Percentiles rank a stretch among this genome's conserved stretches.
Evolutionary conservation across 495 filamentous ascomycete species (phyloP).

Genomic region (Penicillium turbatum): DNA sequence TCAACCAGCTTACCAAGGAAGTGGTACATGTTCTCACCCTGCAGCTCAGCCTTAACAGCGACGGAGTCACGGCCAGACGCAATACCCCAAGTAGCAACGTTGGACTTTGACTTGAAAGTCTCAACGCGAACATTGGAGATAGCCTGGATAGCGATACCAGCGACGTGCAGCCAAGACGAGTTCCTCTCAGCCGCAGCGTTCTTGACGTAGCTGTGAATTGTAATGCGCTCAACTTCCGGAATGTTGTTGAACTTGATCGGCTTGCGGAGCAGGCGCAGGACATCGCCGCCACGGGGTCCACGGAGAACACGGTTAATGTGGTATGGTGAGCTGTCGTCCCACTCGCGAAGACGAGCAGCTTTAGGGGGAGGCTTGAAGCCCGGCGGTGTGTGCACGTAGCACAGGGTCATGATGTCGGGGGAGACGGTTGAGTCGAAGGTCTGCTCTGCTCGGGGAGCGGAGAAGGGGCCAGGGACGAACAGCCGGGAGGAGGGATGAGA

Average conservation of each 20-base stretch:
- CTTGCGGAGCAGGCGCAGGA: constrained; percentile 66
- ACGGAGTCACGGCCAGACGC: constrained; percentile 46
- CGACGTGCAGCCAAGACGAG: constrained; percentile 67
- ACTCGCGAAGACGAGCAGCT: constrained; percentile 69
- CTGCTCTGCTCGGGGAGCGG: constrained; percentile 79
- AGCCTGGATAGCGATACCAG: constrained; percentile 75
- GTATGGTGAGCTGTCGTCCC: constrained; percentile 90
- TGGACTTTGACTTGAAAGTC: constrained; percentile 62
- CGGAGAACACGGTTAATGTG: constrained; percentile 85
- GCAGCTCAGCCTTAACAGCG: constrained; percentile 64
- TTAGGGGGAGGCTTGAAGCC: constrained; percentile 62
- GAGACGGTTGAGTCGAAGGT: constrained; percentile 83
- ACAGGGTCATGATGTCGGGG: constrained; percentile 83
- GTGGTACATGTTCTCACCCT: constrained; percentile 77
- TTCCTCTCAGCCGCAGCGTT: constrained; percentile 54
- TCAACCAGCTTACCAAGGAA: constrained; percentile 83
- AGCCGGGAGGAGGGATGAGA: constrained; percentile 83
- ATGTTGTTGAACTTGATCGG: constrained; percentile 82
- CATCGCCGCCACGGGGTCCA: constrained; percentile 68
- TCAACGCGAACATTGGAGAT: constrained; percentile 74
- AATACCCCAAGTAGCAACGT: constrained; percentile 62
- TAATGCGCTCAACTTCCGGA: constrained; percentile 74
- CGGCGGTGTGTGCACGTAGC: constrained; percentile 76
- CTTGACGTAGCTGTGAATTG: constrained; percentile 69
- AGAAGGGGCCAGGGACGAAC: constrained; percentile 92